Base-by-base conservation (phyloP, 495 filamentous ascomycete species). In the Viridothelium virens region DNA sequence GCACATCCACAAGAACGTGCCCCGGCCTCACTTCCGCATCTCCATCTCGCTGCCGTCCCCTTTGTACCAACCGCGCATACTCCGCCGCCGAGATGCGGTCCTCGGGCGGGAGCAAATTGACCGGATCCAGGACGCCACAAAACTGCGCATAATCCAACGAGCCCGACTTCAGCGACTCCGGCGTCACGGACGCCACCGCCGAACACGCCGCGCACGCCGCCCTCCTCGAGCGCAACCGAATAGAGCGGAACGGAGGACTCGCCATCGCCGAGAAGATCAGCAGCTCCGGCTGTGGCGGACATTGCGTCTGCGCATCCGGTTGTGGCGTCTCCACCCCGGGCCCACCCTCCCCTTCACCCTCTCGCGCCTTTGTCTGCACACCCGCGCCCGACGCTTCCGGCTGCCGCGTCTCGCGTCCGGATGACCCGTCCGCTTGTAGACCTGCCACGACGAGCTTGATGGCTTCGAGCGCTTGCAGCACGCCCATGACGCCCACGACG, bases 401-500 rank as follows among this genome's bases (percentile, higher is more conserved):
- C 1, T 80, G 18, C 14, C 3, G 7, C 31, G n/a, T 18, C 25
- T 25, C 25, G 25, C 25, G 25, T 25, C 25, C 53, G 31, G 11
- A n/a, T 34, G 53, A 10, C 9, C 25, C 3, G 11, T 4, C 5
- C 31, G 5, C 53, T 2, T 2, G 69, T 68, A 56, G 64, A 16
- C 71, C 75, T 0, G 77, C 71, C 0, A 82, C 80, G 25, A 97
- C 79, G 2, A 97, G 73, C 71, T 96, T 96, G 72, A 98, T 88
- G 6, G 92, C 86, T 76, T 97, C 91, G 39, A 92, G 78, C 0
- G 94, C 94, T 77, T 96, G 92, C 48, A 96, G 76, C 2, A 96
- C 87, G 3, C 94, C 94, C 92, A 98, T 96, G 10, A 89, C 84
- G 1, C 94, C 94, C 0, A 98, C 94, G 0, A 96, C 93, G 0